Evolutionary conservation across 2,329 filamentous ascomycete species (phyloP).

Genomic region (Clarireedia paspali): DNA sequence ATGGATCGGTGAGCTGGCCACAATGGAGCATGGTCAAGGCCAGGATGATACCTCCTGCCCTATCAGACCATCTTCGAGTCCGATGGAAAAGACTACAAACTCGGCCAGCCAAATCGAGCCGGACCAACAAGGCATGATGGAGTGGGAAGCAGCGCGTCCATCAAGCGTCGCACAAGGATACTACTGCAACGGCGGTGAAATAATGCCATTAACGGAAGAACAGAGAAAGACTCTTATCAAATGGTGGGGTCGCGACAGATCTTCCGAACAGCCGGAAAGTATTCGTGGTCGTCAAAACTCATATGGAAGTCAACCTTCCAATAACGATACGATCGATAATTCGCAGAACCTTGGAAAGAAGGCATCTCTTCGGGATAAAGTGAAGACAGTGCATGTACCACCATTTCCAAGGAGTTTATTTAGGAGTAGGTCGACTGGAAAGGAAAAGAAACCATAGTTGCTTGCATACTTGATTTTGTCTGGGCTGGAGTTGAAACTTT

Average conservation of each 20-base stretch:
- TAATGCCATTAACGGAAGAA: constrained; percentile 5
- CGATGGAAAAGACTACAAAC: constrained; percentile 7
- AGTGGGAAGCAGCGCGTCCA: constrained; percentile 5
- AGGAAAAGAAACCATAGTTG: constrained; percentile 4
- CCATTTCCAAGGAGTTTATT: constrained; percentile 6
- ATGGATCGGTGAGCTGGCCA: background rate
- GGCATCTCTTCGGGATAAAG: background rate
- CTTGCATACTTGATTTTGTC: background rate
- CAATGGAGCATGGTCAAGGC: background rate
- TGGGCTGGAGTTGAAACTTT: background rate
- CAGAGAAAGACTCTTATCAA: constrained; percentile 6
- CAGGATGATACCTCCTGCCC: background rate
- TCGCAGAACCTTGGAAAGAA: background rate
- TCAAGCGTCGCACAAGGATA: constrained; percentile 5
- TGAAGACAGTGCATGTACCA: constrained; percentile 6
- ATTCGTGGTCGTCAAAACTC: constrained; percentile 7
- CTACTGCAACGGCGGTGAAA: background rate
- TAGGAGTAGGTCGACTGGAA: constrained; percentile 6
- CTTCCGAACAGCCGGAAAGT: constrained; percentile 2
- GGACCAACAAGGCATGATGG: constrained; percentile 2
- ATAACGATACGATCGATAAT: background rate
- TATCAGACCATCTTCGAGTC: constrained; percentile 4
- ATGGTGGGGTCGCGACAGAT: constrained; percentile 9
- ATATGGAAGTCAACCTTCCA: background rate
- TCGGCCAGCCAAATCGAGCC: background rate